A percentile compares a stretch with the other conserved stretches of the same genome.
These are phyloP conservation scores for Penicillium maclennaniae DNA, from an alignment of 495 filamentous ascomycete species.

Conservation along the genomic window DNA sequence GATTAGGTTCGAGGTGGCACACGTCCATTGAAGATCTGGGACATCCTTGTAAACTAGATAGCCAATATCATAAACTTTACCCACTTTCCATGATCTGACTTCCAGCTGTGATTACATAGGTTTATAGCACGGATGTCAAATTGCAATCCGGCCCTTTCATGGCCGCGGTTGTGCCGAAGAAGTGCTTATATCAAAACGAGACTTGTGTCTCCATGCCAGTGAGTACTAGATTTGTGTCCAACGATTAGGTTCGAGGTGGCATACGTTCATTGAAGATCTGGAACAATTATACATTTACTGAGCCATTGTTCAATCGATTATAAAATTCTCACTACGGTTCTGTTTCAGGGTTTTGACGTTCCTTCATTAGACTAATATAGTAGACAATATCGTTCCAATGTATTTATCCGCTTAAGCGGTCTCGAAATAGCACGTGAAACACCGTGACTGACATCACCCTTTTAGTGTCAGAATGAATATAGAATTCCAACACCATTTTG, in stretches of 20 bases:
- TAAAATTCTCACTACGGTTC: too few relatives aligned
- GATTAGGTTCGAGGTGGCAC: conserved; percentile 32
- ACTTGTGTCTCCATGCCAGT: conserved; percentile 31
- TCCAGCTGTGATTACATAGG: neutral
- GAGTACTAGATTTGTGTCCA: conserved; percentile 50
- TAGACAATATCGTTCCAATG: too few relatives aligned
- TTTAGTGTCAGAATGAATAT: too few relatives aligned
- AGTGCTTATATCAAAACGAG: conserved; percentile 56
- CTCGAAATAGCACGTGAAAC: too few relatives aligned
- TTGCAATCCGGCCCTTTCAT: conserved; percentile 82
- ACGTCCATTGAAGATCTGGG: conserved; percentile 48
- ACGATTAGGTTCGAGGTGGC: conserved; percentile 32
- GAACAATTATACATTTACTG: conserved; percentile 22
- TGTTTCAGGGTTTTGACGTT: too few relatives aligned
- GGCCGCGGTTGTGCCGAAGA: conserved; percentile 92
- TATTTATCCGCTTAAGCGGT: too few relatives aligned
- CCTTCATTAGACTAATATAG: too few relatives aligned
- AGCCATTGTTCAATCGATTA: neutral
- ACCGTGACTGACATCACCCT: too few relatives aligned
- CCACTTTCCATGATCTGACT: conserved; percentile 14
- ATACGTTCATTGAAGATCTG: conserved; percentile 48
- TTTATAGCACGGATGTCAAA: conserved; percentile 93
- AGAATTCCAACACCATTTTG: too few relatives aligned
- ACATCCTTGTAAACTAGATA: conserved; percentile 20
- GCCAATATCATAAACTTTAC: neutral